Evolutionary conservation across 352 stramenopile genomes (phyloP).

Genomic region (Globisporangium uncinulatum): DNA sequence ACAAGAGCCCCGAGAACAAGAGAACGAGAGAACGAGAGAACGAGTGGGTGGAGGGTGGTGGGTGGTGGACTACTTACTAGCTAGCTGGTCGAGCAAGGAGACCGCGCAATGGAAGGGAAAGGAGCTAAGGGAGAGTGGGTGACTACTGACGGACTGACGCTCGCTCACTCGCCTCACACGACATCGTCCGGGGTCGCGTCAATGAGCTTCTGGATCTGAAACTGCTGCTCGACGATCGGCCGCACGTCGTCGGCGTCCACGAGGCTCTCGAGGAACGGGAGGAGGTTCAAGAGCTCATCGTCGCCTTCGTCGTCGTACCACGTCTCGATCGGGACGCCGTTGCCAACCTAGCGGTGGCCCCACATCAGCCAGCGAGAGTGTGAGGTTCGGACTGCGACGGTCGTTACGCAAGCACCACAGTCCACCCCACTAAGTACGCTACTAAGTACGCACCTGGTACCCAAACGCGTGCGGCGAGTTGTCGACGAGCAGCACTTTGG

Average conservation of each 20-base stretch:
- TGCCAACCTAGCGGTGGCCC: slow-evolving; percentile 71
- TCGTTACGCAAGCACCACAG: background rate
- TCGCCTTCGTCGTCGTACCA: slow-evolving; percentile 98
- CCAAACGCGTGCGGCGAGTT: slow-evolving; percentile 98
- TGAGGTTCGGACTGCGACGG: too few relatives aligned
- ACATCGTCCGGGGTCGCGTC: slow-evolving; percentile 60
- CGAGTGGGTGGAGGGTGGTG: too few relatives aligned
- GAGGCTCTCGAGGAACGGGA: slow-evolving; percentile 92
- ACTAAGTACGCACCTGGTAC: slow-evolving; percentile 79
- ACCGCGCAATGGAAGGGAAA: too few relatives aligned
- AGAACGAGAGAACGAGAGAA: too few relatives aligned
- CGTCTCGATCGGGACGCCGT: slow-evolving; percentile 97
- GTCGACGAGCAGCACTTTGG: slow-evolving; percentile 92
- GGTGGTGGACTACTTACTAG: too few relatives aligned
- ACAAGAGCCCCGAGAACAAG: too few relatives aligned
- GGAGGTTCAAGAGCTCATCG: slow-evolving; percentile 94
- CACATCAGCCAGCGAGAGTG: background rate
- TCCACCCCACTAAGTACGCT: background rate
- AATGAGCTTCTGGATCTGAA: slow-evolving; percentile 90
- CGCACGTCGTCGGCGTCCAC: slow-evolving; percentile 87
- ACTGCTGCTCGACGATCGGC: slow-evolving; percentile 85
- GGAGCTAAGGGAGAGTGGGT: too few relatives aligned
- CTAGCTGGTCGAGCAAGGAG: too few relatives aligned
- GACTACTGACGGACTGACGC: too few relatives aligned
- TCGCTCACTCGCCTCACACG: slow-evolving; percentile 10